Evolutionary conservation across 2,329 filamentous ascomycete genomes (phyloP).

Genomic region (Bipolaris oryzae): DNA sequence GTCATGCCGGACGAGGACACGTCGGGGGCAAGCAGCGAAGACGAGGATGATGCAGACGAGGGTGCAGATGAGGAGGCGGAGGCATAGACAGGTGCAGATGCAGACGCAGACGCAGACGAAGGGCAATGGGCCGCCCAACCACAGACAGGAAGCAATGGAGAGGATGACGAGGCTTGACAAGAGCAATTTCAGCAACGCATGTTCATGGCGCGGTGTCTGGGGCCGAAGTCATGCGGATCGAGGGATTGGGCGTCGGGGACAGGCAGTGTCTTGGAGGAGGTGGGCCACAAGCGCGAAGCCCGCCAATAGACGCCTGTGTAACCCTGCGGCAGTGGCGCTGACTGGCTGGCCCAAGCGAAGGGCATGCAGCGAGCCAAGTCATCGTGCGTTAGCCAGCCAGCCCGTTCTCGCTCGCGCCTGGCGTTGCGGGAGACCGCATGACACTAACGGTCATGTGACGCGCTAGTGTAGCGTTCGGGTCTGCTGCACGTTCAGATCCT

Average conservation of each 20-base stretch:
- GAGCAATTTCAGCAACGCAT: conserved; percentile 17
- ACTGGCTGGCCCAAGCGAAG: conserved; percentile 28
- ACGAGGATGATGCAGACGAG: conserved; percentile 34
- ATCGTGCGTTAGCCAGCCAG: conserved; percentile 24
- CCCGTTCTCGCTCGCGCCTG: conserved; percentile 12
- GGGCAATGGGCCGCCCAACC: conserved; percentile 14
- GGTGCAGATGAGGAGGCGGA: conserved; percentile 18
- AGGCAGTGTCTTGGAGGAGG: conserved; percentile 9
- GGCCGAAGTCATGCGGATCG: conserved; percentile 10
- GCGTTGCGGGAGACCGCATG: conserved; percentile 26
- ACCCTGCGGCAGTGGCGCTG: conserved; percentile 22
- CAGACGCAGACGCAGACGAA: conserved; percentile 33
- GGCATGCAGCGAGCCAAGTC: conserved; percentile 15
- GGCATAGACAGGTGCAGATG: too few species aligned
- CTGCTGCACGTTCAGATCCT: conserved; percentile 14
- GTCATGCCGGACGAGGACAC: conserved; percentile 56
- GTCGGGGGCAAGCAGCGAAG: conserved; percentile 39
- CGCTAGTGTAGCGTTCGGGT: conserved; percentile 5
- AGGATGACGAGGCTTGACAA: conserved; percentile 22
- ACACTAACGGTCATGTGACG: conserved; percentile 27
- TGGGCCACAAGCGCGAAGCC: conserved; percentile 26
- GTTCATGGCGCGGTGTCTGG: conserved; percentile 26
- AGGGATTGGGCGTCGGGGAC: conserved; percentile 16
- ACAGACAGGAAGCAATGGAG: conserved; percentile 5
- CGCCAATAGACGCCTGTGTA: conserved; percentile 34